Evolutionary conservation across 2,329 filamentous ascomycete genomes (phyloP), one percentile per base, ranked within the genome.

Genomic region (Colletotrichum endophyticum): DNA sequence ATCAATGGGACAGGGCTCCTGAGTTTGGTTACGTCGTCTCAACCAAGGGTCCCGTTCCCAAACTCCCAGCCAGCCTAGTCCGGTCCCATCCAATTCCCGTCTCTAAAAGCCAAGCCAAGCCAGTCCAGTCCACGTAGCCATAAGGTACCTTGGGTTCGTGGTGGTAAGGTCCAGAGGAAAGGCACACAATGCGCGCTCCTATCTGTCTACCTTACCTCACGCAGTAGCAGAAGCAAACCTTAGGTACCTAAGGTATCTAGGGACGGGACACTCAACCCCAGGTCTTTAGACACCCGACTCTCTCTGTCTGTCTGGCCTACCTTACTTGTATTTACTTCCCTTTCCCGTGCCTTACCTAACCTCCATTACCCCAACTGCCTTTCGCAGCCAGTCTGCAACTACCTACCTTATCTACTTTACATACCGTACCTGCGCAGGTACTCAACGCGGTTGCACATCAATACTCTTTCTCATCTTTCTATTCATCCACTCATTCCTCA

Each of bases 1-100:
- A 61, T n/a, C 63, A 62, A 57, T 53, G 70, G 25, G 63, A 68
- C 57, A 68, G 73, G 70, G 70, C 57, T 59, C 57, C 71, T 70
- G 34, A 36, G 34, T 36, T 36, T 36, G 72, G 67, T 71, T 66
- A 70, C 32, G 72, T 71, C 66, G 72, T 71, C 71, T 61, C 71
- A 63, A 57, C 57, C 71, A 49, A 73, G 72, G 72, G 72, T 70
- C 34, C 63, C 66, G 57, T 36, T 62, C 56, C 44, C 30, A 36
- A 25, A 30, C 39, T 30, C 57, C 57, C 57, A 70, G 69, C 62
- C 59, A 39, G 30, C 22, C 63, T 53, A 36, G 28, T 53, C 36
- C 62, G 49, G 44, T 25, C 53, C 53, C 8, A 68, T 59, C 49
- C 34, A 30, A 32, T 53, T 53, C 44, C 44, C 44, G 44, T 53